Conservation (phyloP, 2,329 filamentous ascomycete species). For the Scedosporium minutisporum region DNA sequence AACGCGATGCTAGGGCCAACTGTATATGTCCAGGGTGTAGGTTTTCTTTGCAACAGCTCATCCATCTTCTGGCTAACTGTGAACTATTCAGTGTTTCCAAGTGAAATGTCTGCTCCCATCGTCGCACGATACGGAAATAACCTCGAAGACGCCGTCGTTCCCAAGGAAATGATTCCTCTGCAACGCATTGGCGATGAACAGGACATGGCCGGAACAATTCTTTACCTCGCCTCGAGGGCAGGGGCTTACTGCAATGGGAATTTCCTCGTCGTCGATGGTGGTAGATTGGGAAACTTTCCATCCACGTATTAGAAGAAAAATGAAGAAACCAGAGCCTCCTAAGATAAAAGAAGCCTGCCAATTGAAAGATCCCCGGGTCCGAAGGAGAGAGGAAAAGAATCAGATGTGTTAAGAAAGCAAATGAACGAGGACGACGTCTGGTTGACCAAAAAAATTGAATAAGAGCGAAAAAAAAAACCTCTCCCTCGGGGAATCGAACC, state of each 20-base stretch:
- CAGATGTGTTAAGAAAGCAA: not conserved
- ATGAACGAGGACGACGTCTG: not conserved
- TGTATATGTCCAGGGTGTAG: slow-evolving; percentile 38
- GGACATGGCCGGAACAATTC: slow-evolving; percentile 52
- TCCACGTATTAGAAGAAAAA: slow-evolving; percentile 34
- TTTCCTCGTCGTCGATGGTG: slow-evolving; percentile 53
- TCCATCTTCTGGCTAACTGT: slow-evolving; percentile 4
- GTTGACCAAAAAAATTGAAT: not conserved
- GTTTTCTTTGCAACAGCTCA: slow-evolving; percentile 13
- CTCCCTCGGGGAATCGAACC: slow-evolving; percentile 22
- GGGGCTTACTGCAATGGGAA: slow-evolving; percentile 59
- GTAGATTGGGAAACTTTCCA: slow-evolving; percentile 46
- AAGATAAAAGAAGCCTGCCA: not conserved
- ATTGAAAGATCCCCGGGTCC: not conserved
- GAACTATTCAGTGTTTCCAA: slow-evolving; percentile 41
- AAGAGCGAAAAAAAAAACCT: not conserved
- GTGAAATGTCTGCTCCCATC: slow-evolving; percentile 46
- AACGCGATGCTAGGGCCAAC: slow-evolving; percentile 27
- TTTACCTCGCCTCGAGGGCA: slow-evolving; percentile 56
- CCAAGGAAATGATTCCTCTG: slow-evolving; percentile 42
- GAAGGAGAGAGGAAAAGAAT: not conserved
- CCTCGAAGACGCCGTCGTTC: slow-evolving; percentile 21
- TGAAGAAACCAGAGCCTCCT: not conserved
- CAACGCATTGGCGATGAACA: slow-evolving; percentile 48
- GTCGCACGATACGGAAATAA: slow-evolving; percentile 27